These are phyloP conservation scores for Lentinus tigrinus DNA, from an alignment of 768 basidiomycete species.

Conservation along the genomic window DNA sequence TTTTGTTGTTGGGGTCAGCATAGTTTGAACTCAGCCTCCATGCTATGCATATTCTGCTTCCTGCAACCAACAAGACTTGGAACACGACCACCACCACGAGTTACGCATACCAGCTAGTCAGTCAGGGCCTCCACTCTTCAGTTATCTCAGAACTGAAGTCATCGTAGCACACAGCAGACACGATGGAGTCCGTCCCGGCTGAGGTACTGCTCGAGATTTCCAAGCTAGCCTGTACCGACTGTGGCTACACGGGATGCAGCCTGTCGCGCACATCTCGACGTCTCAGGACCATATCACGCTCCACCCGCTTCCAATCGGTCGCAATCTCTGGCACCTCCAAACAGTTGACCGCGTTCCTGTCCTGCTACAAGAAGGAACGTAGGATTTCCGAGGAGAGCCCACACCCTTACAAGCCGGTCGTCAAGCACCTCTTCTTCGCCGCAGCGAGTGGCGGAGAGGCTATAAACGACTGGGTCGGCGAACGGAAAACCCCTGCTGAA, in stretches of 20 bases:
- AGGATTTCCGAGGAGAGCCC: background rate
- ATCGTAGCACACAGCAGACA: too few relatives aligned
- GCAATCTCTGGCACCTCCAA: background rate
- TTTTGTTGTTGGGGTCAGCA: too few relatives aligned
- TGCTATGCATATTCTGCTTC: too few relatives aligned
- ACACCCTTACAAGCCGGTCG: background rate
- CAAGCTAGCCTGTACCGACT: background rate
- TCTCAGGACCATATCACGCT: background rate
- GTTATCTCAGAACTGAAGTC: too few relatives aligned
- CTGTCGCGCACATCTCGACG: background rate
- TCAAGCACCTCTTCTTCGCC: background rate
- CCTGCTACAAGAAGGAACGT: background rate
- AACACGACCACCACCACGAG: too few relatives aligned
- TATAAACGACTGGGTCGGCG: background rate
- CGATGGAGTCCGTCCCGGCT: too few relatives aligned
- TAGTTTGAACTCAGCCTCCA: too few relatives aligned
- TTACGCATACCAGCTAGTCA: too few relatives aligned
- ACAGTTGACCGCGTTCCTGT: background rate
- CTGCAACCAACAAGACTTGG: too few relatives aligned
- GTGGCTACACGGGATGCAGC: background rate
- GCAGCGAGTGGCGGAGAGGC: background rate
- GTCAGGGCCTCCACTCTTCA: too few relatives aligned
- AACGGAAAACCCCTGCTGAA: background rate
- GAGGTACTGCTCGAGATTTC: background rate
- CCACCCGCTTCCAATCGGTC: background rate